These are phyloP conservation scores for Puya raimondii DNA, from an alignment of 176 grass and related monocot species.

Conservation along the genomic window DNA sequence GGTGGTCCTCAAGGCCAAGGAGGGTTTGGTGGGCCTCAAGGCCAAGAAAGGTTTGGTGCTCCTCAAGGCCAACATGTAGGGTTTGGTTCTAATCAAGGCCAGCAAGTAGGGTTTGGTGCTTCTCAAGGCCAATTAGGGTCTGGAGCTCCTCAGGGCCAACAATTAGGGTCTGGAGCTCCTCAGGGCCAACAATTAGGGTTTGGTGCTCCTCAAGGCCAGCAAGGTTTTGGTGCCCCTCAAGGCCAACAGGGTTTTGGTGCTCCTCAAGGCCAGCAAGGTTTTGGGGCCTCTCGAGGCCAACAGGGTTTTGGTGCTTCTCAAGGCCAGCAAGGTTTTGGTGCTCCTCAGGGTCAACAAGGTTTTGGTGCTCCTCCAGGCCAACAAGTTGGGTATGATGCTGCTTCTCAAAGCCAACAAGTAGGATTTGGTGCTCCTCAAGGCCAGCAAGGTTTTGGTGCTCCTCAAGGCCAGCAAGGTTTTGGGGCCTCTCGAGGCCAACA, in stretches of 20 bases:
- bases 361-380: constrained; percentile 8
- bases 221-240: not conserved
- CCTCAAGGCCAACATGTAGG: constrained; percentile 3
- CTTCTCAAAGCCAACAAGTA: not conserved
- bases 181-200: not conserved
- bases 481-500: not conserved
- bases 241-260: not conserved
- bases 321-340: not conserved
- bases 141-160: constrained; percentile 7
- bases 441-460: too few species aligned
- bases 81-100: not conserved
- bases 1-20: not conserved
- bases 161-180: not conserved
- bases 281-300: not conserved
- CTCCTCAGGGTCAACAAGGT: constrained; percentile 6
- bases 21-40: constrained; percentile 2
- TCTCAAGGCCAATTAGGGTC: constrained; percentile 1
- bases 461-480: not conserved
- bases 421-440: not conserved
- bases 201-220: not conserved
- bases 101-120: not conserved
- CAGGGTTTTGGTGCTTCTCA: not conserved
- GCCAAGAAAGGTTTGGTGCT: not conserved
- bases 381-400: not conserved
- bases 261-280: not conserved